Conservation (phyloP, 2,329 filamentous ascomycete genomes). For the Monosporascus sp. region DNA sequence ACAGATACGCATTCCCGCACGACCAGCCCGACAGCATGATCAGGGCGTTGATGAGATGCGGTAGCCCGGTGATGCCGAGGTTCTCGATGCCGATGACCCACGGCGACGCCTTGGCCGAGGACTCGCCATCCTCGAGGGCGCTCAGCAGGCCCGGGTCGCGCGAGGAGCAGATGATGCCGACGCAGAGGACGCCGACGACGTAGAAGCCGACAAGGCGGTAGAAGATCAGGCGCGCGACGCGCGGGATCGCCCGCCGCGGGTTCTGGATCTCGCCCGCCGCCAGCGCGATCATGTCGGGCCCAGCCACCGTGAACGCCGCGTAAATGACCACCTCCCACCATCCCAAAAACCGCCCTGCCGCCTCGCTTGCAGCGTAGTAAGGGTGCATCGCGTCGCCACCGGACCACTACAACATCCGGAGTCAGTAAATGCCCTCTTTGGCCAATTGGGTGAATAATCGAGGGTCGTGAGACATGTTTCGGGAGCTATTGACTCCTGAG, state of each 20-base stretch:
- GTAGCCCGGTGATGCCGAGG: constrained; percentile 45
- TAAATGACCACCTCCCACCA: constrained; percentile 45
- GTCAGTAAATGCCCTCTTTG: too few species aligned
- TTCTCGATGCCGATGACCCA: constrained; percentile 50
- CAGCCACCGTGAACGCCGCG: constrained; percentile 53
- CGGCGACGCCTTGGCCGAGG: constrained; percentile 46
- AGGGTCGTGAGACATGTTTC: too few species aligned
- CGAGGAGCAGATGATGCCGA: constrained; percentile 55
- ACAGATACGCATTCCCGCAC: constrained; percentile 17
- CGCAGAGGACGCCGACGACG: constrained; percentile 52
- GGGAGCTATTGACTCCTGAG: too few species aligned
- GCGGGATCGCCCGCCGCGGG: constrained; percentile 51
- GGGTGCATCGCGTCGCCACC: constrained; percentile 8
- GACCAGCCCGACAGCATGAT: constrained; percentile 21
- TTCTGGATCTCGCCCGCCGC: constrained; percentile 44
- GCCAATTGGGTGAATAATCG: too few species aligned
- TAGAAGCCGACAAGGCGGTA: constrained; percentile 59
- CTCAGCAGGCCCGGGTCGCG: constrained; percentile 48
- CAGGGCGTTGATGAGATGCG: constrained; percentile 52
- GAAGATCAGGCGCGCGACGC: constrained; percentile 58
- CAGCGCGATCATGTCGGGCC: constrained; percentile 50
- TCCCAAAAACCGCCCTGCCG: constrained; percentile 53
- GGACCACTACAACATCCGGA: too few species aligned
- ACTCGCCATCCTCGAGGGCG: constrained; percentile 48
- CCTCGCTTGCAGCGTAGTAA: constrained; percentile 26